Evolutionary conservation across 495 filamentous ascomycete species (phyloP), one percentile per base, ranked within the genome.

Genomic region (Aspergillus wentii): DNA sequence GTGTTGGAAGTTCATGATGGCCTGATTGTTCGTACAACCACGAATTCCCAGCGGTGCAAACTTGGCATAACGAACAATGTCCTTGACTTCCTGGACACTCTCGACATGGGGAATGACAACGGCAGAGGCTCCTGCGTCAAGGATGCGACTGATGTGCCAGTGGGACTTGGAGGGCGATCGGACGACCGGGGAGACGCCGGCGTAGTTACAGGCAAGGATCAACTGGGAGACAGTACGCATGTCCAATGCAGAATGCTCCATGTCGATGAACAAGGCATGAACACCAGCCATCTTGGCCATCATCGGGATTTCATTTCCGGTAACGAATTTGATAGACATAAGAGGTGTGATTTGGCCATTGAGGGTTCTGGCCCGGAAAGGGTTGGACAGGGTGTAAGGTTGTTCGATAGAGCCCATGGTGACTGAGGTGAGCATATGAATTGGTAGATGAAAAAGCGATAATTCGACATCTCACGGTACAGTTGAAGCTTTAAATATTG

Each of bases 31-130:
- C 16, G 51, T 52, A 21, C 46, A 53, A 2, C 46, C 43, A 1
- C 57, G 43, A 9, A 35, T 42, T 17, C 57, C 57, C 1, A 54
- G 30, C 2, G 57, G 57, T n/a, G 48, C 40, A 22, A 49, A 61
- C 34, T 61, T 61, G 8, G 57, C 51, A 21, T 51, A 36, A 16
- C 46, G 46, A 5, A 57, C 56, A 10, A 56, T 23, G 13, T 62
- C 55, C 1, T 38, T 26, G 8, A 54, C 58, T 41, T 59, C 58
- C 30, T 59, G 44, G 1, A 57, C 43, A 23, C 30, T 41, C 16
- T 59, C 50, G 9, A 59, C 48, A 27, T 62, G 58, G 1, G 58
- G 58, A 13, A 62, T 46, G 0, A 59, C 49, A 8, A 62, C 58
- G 0, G 51, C 58, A 0, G 46, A 35, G 10, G 58, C 58, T 3